Conservation (phyloP, 208 protist genomes). For the Acanthamoeba royreba region DNA sequence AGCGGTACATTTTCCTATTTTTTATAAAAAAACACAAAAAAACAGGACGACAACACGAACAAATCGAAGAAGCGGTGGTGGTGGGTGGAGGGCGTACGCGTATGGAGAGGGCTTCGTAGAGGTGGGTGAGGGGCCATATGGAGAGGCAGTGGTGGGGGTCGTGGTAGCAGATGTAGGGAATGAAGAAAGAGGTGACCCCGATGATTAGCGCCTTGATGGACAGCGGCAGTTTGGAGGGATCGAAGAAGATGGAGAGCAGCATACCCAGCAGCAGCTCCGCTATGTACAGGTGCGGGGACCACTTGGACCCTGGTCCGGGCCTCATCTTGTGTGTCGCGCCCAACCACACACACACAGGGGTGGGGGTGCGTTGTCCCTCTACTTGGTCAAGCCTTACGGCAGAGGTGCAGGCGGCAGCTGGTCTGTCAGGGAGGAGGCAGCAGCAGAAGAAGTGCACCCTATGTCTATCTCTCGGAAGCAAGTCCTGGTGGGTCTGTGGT, state of each 20-base stretch:
- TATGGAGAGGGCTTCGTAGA: background rate
- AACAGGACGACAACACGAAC: background rate
- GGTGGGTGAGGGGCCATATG: background rate
- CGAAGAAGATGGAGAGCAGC: conserved; percentile 5
- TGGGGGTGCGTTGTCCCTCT: no score
- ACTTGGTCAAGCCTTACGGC: no score
- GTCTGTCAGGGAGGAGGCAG: no score
- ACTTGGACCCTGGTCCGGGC: no score
- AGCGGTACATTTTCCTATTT: no score
- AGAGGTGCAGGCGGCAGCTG: no score
- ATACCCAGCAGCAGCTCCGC: background rate
- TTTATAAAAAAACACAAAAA: background rate
- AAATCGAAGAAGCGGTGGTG: no score
- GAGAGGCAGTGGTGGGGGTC: background rate
- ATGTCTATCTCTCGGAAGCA: no score
- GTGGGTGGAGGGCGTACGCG: background rate
- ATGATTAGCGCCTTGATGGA: background rate
- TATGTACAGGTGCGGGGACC: background rate
- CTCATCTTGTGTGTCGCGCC: no score
- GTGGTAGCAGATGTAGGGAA: background rate
- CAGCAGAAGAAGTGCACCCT: no score
- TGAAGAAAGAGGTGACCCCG: background rate
- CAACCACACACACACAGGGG: no score
- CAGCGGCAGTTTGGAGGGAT: background rate
- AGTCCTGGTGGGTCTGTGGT: no score